These are phyloP conservation scores for Westerdykella ornata DNA, from an alignment of 2,329 filamentous ascomycete genomes.

Conservation along the genomic window DNA sequence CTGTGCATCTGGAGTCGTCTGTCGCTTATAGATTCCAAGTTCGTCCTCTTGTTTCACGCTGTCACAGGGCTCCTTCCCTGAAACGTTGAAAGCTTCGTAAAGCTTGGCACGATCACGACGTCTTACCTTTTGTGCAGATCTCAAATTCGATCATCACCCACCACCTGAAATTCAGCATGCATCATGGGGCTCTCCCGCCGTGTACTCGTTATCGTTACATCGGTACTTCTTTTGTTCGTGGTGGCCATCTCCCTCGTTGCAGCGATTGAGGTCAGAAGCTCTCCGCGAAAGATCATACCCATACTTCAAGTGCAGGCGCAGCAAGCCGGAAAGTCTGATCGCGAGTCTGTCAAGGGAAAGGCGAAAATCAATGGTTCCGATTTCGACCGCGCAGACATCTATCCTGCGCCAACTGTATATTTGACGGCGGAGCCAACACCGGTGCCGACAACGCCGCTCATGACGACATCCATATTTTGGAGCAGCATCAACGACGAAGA, in stretches of 20 bases:
- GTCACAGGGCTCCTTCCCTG: not conserved
- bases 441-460: constrained; percentile 14
- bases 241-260: constrained; percentile 25
- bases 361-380: constrained; percentile 24
- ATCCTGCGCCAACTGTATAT: constrained; percentile 6
- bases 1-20: no score
- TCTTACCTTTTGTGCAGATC: not conserved
- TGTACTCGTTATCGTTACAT: constrained; percentile 18
- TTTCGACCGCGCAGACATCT: constrained; percentile 25
- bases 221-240: constrained; percentile 21
- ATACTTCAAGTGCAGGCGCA: constrained; percentile 23
- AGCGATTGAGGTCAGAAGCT: constrained; percentile 23
- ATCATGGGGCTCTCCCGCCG: constrained; percentile 38
- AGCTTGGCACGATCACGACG: not conserved
- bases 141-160: not conserved
- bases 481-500: constrained; percentile 13
- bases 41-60: no score
- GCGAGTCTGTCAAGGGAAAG: constrained; percentile 10
- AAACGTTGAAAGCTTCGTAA: not conserved
- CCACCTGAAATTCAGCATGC: constrained; percentile 12
- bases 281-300: constrained; percentile 18
- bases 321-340: constrained; percentile 14
- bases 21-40: not conserved
- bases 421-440: constrained; percentile 5
- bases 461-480: constrained; percentile 5